A percentile compares a stretch with the other conserved stretches of the same genome.
Conservation (phyloP, 176 grass and related monocot species). For the Urochloa ruziziensis region DNA sequence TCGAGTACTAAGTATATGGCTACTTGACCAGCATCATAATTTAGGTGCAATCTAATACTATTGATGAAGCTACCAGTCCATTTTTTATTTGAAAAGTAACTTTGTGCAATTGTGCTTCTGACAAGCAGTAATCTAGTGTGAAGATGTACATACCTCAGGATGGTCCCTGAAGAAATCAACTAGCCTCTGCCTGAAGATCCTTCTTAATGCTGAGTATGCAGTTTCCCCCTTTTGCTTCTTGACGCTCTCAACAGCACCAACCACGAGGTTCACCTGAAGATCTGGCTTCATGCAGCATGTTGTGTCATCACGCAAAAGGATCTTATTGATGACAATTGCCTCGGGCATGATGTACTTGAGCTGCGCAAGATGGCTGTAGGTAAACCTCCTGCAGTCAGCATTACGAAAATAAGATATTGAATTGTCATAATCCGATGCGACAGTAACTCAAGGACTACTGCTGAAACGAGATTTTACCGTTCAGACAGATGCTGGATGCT, state of each 20-base stretch:
- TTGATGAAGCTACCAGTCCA: neutral
- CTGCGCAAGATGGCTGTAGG: conserved; percentile 72
- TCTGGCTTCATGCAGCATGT: conserved; percentile 90
- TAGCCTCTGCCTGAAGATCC: conserved; percentile 73
- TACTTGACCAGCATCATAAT: neutral
- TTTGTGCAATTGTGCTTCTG: neutral
- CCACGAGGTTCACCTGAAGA: conserved; percentile 64
- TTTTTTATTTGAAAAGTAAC: neutral
- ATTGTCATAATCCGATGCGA: neutral
- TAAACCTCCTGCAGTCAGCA: conserved; percentile 61
- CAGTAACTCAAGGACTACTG: neutral
- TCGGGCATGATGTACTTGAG: conserved; percentile 82
- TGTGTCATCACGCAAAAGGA: conserved; percentile 59
- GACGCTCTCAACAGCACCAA: conserved; percentile 33
- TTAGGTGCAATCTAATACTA: neutral
- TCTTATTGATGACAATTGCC: conserved; percentile 66
- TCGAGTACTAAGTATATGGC: neutral
- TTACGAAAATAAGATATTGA: neutral
- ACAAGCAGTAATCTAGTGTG: neutral
- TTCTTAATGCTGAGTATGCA: conserved; percentile 55
- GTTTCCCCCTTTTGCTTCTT: conserved; percentile 65
- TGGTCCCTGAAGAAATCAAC: conserved; percentile 68
- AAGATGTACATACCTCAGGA: conserved; percentile 54
- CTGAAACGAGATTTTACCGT: conserved; percentile 28
- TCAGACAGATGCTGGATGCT: conserved; percentile 67